Evolutionary conservation across 305 asterid species (phyloP).

Genomic region (Ajuga reptans): DNA sequence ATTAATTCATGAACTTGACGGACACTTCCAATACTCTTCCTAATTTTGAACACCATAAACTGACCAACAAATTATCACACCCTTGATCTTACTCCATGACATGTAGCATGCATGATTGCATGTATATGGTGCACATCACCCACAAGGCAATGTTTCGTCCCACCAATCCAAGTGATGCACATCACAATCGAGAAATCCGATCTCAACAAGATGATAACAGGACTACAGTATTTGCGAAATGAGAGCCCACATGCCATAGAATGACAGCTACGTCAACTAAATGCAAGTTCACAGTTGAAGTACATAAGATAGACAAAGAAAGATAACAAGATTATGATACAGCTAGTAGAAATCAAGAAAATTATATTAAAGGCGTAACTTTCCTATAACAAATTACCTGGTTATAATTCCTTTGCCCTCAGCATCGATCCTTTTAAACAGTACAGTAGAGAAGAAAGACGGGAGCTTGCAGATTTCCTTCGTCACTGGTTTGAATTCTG

Average conservation of each 20-base stretch:
- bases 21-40: background rate
- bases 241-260: background rate
- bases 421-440: constrained; percentile 74
- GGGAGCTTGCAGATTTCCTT: constrained; percentile 98
- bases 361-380: background rate
- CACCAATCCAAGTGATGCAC: background rate
- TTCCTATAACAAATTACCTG: constrained; percentile 40
- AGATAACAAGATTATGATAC: background rate
- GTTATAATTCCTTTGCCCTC: constrained; percentile 64
- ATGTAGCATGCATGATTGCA: background rate
- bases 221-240: background rate
- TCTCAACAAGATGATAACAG: background rate
- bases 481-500: constrained; percentile 88
- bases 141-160: background rate
- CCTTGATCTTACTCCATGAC: background rate
- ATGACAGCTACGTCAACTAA: background rate
- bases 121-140: background rate
- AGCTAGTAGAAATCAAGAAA: background rate
- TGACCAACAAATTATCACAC: background rate
- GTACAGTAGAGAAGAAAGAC: constrained; percentile 78
- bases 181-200: background rate
- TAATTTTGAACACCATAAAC: background rate
- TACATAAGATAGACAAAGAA: background rate
- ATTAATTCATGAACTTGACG: background rate
- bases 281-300: background rate